Evolutionary conservation across 768 basidiomycete genomes (phyloP).

Genomic region (Pleurotus giganteus): DNA sequence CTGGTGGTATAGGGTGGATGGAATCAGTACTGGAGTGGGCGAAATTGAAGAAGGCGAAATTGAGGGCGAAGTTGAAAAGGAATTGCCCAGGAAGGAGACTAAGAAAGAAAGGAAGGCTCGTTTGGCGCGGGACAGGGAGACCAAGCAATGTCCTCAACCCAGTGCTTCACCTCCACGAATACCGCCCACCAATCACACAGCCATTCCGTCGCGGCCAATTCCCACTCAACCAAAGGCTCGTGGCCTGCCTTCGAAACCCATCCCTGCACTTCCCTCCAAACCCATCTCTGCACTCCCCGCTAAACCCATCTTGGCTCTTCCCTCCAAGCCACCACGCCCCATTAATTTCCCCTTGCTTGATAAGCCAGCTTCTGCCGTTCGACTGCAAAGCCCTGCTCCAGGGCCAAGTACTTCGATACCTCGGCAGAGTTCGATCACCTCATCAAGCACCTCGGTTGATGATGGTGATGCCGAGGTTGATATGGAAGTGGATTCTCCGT

Average conservation of each 20-base stretch:
- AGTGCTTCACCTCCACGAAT: background rate
- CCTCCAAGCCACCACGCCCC: background rate
- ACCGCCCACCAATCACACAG: background rate
- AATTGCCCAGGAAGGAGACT: constrained; percentile 24
- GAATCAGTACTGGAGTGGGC: constrained; percentile 25
- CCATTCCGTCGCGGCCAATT: background rate
- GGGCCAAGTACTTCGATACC: background rate
- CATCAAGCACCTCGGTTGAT: background rate
- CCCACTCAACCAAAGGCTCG: background rate
- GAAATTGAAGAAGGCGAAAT: constrained; percentile 53
- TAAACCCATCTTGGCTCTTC: background rate
- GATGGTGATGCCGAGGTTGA: constrained; percentile 22
- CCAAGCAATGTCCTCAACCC: constrained; percentile 16
- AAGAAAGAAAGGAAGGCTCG: constrained; percentile 29
- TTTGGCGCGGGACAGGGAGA: constrained; percentile 20
- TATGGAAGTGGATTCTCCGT: constrained; percentile 30
- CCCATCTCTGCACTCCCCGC: background rate
- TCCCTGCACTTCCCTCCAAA: background rate
- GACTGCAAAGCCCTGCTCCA: too few species aligned
- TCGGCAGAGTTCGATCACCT: background rate
- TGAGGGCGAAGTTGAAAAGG: constrained; percentile 34
- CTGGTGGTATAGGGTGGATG: constrained; percentile 49
- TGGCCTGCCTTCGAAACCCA: background rate
- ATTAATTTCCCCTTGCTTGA: background rate
- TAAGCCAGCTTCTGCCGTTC: background rate